A percentile compares a stretch with the other conserved stretches of the same genome.
phyloP scores from a whole-genome alignment of 2,329 filamentous ascomycete genomes.

The Juglanconis oblonga region DNA sequence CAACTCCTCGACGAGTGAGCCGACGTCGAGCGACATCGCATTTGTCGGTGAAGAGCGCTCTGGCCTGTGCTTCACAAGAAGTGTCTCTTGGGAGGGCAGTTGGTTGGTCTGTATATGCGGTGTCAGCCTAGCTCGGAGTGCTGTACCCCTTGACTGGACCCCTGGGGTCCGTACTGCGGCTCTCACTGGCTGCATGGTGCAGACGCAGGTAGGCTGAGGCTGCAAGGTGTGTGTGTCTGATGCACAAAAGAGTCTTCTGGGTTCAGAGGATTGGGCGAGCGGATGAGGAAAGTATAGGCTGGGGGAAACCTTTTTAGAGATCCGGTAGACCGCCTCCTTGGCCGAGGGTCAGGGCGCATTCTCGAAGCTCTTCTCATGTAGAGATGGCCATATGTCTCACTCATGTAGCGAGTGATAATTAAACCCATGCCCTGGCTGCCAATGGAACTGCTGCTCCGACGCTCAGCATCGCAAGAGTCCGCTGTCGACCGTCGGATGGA shows the following conservation, averaged over 20 bases:
- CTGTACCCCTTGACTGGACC: slow-evolving; percentile 6
- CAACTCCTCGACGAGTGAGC: background rate
- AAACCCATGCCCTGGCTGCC: background rate
- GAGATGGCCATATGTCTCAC: slow-evolving; percentile 1
- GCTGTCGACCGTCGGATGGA: background rate
- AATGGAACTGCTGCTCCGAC: background rate
- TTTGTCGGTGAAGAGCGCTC: slow-evolving; percentile 16
- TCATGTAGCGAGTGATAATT: slow-evolving; percentile 3
- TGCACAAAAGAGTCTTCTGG: background rate
- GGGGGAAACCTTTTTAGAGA: background rate
- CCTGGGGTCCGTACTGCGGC: slow-evolving; percentile 9
- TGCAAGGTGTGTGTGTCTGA: background rate
- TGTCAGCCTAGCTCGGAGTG: slow-evolving; percentile 13
- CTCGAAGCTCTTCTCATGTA: background rate
- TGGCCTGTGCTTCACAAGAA: slow-evolving; percentile 9
- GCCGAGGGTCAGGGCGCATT: background rate
- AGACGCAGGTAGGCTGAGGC: background rate
- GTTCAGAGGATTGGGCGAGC: background rate
- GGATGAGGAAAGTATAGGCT: background rate
- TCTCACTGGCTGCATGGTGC: background rate
- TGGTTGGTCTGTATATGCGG: slow-evolving; percentile 10
- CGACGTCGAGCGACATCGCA: slow-evolving; percentile 9
- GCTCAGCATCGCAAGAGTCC: background rate
- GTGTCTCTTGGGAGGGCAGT: background rate
- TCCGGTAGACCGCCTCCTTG: slow-evolving; percentile 1